phyloP scores from a whole-genome alignment of 345 rosid genomes.

The Combretum micranthum region DNA sequence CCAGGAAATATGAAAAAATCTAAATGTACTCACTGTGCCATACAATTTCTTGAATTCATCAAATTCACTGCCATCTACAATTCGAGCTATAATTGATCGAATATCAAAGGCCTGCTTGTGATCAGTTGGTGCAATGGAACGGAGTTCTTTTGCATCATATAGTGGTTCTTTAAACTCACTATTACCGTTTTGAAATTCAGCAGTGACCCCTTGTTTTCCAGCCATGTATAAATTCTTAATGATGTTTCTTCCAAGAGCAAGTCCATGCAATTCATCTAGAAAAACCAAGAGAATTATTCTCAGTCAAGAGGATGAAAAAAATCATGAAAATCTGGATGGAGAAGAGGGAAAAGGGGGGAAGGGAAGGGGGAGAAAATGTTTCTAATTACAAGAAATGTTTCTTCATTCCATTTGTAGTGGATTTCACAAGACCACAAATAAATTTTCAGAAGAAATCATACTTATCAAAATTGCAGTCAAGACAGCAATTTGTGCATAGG shows the following conservation, averaged over 20 bases:
- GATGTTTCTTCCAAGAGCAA: conserved; percentile 84
- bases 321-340: no score
- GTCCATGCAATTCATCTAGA: conserved; percentile 94
- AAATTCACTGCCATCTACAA: conserved; percentile 93
- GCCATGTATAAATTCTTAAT: conserved; percentile 89
- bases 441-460: no score
- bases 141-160: conserved; percentile 73
- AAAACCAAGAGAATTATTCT: conserved; percentile 3
- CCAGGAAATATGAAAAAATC: conserved; percentile 2
- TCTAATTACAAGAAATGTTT: no score
- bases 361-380: no score
- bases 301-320: no score
- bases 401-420: no score
- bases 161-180: conserved; percentile 60
- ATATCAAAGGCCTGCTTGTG: conserved; percentile 88
- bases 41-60: conserved; percentile 96
- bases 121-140: conserved; percentile 87
- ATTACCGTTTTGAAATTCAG: conserved; percentile 25
- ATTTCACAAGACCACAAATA: no score
- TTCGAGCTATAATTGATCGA: conserved; percentile 81
- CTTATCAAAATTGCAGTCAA: no score
- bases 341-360: no score
- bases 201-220: conserved; percentile 38
- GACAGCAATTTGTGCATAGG: no score
- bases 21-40: conserved; percentile 72